These are phyloP conservation scores for Yamadazyma jaroonii DNA, from an alignment of 1,139 yeast species.

Conservation along the genomic window DNA sequence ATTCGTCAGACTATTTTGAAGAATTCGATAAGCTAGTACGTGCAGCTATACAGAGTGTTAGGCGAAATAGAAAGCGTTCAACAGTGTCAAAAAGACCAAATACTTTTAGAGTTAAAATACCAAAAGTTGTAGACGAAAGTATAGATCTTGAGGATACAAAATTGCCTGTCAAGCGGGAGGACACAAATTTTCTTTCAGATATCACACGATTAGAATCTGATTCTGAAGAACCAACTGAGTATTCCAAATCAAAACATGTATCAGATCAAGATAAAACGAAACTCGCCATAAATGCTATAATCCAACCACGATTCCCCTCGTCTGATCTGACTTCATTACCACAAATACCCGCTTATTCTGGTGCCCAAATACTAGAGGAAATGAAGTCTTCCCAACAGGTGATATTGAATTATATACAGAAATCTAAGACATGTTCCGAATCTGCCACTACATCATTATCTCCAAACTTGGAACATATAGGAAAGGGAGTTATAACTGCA, in stretches of 20 bases:
- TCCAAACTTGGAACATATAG: conserved; percentile 53
- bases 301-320: conserved; percentile 27
- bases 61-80: conserved; percentile 44
- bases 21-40: conserved; percentile 90
- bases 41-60: conserved; percentile 78
- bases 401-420: conserved; percentile 47
- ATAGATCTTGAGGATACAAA: conserved; percentile 10
- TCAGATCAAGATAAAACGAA: conserved; percentile 36
- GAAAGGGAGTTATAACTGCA: conserved; percentile 52
- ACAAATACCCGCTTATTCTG: conserved; percentile 7
- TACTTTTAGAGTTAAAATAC: conserved; percentile 8
- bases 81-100: conserved; percentile 25
- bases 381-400: conserved; percentile 5
- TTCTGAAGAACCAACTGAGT: conserved; percentile 35
- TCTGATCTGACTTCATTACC: conserved; percentile 5
- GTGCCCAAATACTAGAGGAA: neutral
- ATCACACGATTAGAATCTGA: conserved; percentile 35
- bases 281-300: conserved; percentile 37
- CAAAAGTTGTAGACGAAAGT: conserved; percentile 4
- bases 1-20: conserved; percentile 49
- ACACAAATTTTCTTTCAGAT: conserved; percentile 30
- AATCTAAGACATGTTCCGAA: conserved; percentile 64
- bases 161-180: conserved; percentile 1
- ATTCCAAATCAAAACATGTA: conserved; percentile 28
- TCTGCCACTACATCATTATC: conserved; percentile 36